Evolutionary conservation across 345 rosid genomes (phyloP).

Genomic region (Melaleuca quinquenervia): DNA sequence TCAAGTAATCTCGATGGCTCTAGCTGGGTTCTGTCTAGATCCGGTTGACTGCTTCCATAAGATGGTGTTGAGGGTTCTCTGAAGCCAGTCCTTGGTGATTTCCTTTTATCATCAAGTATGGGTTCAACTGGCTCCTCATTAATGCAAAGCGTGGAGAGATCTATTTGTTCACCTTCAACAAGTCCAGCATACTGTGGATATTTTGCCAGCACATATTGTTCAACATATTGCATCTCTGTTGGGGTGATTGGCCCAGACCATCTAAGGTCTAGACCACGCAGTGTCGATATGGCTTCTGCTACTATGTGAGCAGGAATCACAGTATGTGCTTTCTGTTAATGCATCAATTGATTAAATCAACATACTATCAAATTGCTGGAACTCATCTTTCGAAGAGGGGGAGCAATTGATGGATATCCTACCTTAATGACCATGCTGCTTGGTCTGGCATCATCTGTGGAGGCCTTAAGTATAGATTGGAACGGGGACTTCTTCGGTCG

Average conservation of each 20-base stretch:
- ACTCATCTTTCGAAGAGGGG: background rate
- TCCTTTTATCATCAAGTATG: constrained; percentile 18
- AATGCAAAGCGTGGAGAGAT: constrained; percentile 45
- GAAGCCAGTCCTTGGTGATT: constrained; percentile 22
- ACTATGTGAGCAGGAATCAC: constrained; percentile 61
- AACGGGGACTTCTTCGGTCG: constrained; percentile 22
- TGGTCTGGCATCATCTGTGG: constrained; percentile 31
- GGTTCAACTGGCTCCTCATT: constrained; percentile 34
- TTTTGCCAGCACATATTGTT: constrained; percentile 55
- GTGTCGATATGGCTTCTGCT: constrained; percentile 69
- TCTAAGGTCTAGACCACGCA: constrained; percentile 52
- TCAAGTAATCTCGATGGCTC: constrained; percentile 59
- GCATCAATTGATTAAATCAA: background rate
- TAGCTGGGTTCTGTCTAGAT: constrained; percentile 40
- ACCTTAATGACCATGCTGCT: constrained; percentile 71
- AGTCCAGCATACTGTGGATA: constrained; percentile 62
- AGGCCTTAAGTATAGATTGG: constrained; percentile 31
- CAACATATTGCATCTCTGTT: constrained; percentile 58
- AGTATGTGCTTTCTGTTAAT: constrained; percentile 42
- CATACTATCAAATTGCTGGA: background rate
- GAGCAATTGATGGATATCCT: background rate
- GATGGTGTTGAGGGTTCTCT: constrained; percentile 29
- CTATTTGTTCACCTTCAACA: constrained; percentile 30
- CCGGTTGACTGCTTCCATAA: constrained; percentile 26
- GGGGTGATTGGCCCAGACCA: constrained; percentile 74